Base-by-base conservation (phyloP, 2,329 filamentous ascomycete genomes). In the Leptoxyphium fumago region DNA sequence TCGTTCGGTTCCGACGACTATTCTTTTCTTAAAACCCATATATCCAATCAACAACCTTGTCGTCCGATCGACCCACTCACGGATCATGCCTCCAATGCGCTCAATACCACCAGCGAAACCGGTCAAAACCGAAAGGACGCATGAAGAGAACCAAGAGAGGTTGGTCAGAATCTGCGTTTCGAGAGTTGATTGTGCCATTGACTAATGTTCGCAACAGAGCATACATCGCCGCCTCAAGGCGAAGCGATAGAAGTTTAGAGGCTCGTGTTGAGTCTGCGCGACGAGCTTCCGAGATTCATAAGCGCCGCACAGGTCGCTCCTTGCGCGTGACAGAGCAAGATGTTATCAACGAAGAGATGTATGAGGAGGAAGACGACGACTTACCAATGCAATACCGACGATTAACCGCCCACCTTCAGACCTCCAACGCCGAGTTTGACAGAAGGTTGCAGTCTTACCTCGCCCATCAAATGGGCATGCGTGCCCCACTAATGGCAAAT, bases 321-420 rank as follows among this genome's bases (percentile, higher is more conserved):
- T 72, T 95, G 47, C 79, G 80, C 52, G 83, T 95, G 46, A 87
- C 82, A 21, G 82, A 88, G 61, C 76, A 91, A 56, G 87, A 91
- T 64, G 87, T 94, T 10, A 70, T 83, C 52, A 87, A 85, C 49
- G 88, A 94, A 61, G 86, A 93, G 61, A 94, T 94, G 85, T 95
- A 95, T 59, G 87, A 94, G 57, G 88, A 94, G 62, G 84, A 94
- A 57, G 87, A 94, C 43, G 84, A 94, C 52, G 83, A 88, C 45
- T 60, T 84, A 18, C 78, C 81, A 1, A 72, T 77, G 47, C 76
- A 78, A 43, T 83, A 79, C 56, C 72, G 77, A 46, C 68, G 77
- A 11, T 65, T 85, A 29, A 76, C 75, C 11, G 70, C 75, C 2
- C 73, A 80, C 52, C 65, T 83, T 46, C 72, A 77, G 51, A 80